A percentile compares a stretch with the other conserved stretches of the same genome.
Conservation (phyloP, 2,329 filamentous ascomycete species). For the Dendrostoma leiphaemia region DNA sequence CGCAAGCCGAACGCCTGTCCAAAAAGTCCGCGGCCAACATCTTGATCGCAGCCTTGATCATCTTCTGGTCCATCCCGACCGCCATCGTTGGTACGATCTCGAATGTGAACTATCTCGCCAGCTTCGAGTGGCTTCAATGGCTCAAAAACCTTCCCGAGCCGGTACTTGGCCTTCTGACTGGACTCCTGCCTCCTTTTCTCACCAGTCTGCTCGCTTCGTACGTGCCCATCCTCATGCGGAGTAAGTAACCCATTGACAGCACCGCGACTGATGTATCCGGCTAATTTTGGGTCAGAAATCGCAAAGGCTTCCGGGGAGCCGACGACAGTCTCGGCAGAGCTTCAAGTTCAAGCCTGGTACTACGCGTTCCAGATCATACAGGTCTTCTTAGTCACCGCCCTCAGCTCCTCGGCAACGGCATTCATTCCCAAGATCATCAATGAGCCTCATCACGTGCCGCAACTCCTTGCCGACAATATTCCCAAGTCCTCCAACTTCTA, state of each 20-base stretch:
- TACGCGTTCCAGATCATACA: conserved; percentile 80
- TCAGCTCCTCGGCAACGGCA: conserved; percentile 70
- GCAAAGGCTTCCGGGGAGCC: conserved; percentile 71
- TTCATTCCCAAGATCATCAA: conserved; percentile 56
- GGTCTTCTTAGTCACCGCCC: conserved; percentile 78
- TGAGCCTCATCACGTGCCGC: conserved; percentile 54
- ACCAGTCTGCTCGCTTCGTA: conserved; percentile 17
- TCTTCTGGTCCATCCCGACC: conserved; percentile 81
- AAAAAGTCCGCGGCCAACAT: conserved; percentile 17
- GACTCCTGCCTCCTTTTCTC: conserved; percentile 68
- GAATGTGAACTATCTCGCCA: conserved; percentile 71
- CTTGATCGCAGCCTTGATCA: conserved; percentile 37
- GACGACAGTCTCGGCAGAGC: conserved; percentile 68
- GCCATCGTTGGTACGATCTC: conserved; percentile 81
- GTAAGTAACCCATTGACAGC: conserved; percentile 49
- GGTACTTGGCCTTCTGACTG: conserved; percentile 79
- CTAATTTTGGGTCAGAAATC: conserved; percentile 46
- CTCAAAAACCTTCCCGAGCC: conserved; percentile 77
- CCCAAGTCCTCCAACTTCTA: conserved; percentile 77
- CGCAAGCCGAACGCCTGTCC: conserved; percentile 17
- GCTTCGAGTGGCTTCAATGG: conserved; percentile 69
- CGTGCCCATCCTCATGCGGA: conserved; percentile 73
- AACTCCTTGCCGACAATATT: conserved; percentile 60
- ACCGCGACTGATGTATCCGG: no score
- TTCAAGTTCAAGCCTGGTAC: conserved; percentile 76